A percentile compares a stretch with the other conserved stretches of the same genome.
phyloP scores from a whole-genome alignment of 257 asterid genomes.

The Agastache rugosa region DNA sequence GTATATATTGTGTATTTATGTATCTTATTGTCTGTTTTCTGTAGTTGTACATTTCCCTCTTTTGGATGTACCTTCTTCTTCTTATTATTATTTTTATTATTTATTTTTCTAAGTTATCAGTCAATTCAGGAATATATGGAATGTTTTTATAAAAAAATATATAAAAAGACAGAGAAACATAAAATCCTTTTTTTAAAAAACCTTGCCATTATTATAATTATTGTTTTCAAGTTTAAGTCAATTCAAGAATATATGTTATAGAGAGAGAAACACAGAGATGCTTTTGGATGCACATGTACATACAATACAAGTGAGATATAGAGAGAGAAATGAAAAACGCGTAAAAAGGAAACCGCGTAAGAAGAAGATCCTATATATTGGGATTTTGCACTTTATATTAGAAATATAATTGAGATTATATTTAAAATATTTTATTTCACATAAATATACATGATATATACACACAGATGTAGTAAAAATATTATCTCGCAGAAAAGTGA shows the following conservation, averaged over 20 bases:
- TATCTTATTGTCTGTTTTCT: constrained; percentile 2
- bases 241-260: not conserved
- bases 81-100: not conserved
- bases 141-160: not conserved
- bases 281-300: constrained; percentile 2
- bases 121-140: not conserved
- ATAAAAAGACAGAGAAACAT: not conserved
- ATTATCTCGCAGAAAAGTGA: not conserved
- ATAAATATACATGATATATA: not conserved
- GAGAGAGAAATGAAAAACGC: constrained; percentile 26
- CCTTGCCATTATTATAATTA: too few relatives aligned
- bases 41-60: constrained; percentile 26
- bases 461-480: not conserved
- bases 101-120: not conserved
- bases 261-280: not conserved
- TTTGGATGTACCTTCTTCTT: constrained; percentile 18
- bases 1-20: not conserved
- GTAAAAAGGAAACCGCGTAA: constrained; percentile 33
- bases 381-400: constrained; percentile 2
- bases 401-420: not conserved
- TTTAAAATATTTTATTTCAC: not conserved
- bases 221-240: not conserved
- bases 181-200: not conserved
- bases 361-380: constrained; percentile 24
- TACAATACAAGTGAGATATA: not conserved